Evolutionary conservation across 83 land plant genomes (phyloP).

Genomic region (Thuja plicata): DNA sequence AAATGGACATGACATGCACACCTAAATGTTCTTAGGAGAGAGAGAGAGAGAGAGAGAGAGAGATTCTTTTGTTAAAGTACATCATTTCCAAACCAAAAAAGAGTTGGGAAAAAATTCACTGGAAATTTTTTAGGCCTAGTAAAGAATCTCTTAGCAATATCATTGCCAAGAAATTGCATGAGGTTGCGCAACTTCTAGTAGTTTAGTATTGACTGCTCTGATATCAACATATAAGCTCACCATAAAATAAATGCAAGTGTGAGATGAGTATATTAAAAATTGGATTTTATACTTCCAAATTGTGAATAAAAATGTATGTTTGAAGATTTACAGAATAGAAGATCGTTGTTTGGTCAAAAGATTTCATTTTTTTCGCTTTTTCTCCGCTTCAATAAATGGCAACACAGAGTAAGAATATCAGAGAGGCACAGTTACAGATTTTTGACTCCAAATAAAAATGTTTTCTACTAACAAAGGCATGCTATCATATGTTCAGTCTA

Average conservation of each 20-base stretch:
- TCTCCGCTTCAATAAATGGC: too few species aligned
- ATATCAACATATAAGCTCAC: background rate
- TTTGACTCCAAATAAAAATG: background rate
- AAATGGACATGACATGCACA: too few species aligned
- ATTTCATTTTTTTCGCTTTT: too few species aligned
- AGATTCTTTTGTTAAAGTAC: too few species aligned
- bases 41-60: too few species aligned
- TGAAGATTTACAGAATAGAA: background rate
- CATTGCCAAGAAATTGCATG: background rate
- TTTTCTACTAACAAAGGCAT: background rate
- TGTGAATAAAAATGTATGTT: background rate
- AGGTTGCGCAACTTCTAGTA: background rate
- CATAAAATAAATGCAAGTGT: background rate
- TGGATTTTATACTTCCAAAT: background rate
- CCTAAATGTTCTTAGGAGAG: too few species aligned
- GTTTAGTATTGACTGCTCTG: background rate
- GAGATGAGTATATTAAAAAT: background rate
- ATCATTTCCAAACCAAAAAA: too few species aligned
- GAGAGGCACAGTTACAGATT: too few species aligned
- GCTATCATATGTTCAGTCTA: background rate
- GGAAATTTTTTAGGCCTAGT: too few species aligned
- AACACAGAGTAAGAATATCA: too few species aligned
- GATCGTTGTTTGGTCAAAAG: background rate
- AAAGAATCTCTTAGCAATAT: too few species aligned
- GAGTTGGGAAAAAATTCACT: too few species aligned